phyloP scores from a whole-genome alignment of 192 early-diverging fungal species.

The Backusella macrospora region DNA sequence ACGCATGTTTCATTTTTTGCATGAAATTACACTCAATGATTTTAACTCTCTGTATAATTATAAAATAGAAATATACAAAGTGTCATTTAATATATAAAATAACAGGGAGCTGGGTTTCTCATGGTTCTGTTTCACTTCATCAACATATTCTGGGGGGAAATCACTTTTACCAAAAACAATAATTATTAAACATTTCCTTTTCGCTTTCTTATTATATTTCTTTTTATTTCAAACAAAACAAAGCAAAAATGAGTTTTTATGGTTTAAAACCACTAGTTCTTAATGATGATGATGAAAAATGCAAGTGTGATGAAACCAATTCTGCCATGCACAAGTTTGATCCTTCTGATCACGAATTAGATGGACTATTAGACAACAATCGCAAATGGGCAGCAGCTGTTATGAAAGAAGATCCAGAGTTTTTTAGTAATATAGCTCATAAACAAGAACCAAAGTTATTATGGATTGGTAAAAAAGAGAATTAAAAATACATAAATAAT shows the following conservation, averaged over 20 bases:
- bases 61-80: too few relatives aligned
- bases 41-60: too few relatives aligned
- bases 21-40: too few relatives aligned
- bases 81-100: too few relatives aligned
- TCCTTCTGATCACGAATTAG: constrained; percentile 23
- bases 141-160: too few relatives aligned
- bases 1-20: too few relatives aligned
- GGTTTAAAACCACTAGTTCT: constrained; percentile 11
- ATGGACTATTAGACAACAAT: constrained; percentile 56
- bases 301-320: background rate
- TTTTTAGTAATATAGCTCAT: constrained; percentile 72
- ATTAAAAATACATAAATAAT: background rate
- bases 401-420: constrained; percentile 61
- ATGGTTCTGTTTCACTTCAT: too few relatives aligned
- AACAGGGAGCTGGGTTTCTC: too few relatives aligned
- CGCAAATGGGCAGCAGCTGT: constrained; percentile 63
- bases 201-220: background rate
- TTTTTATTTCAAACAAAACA: background rate
- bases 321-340: constrained; percentile 33
- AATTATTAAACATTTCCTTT: background rate
- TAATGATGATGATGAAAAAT: background rate
- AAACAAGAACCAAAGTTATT: constrained; percentile 84
- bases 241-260: background rate
- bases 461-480: constrained; percentile 68
- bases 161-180: too few relatives aligned